Evolutionary conservation across 257 asterid species (phyloP), one percentile per base, ranked within the genome.

Genomic region (Solanum pimpinellifolium): DNA sequence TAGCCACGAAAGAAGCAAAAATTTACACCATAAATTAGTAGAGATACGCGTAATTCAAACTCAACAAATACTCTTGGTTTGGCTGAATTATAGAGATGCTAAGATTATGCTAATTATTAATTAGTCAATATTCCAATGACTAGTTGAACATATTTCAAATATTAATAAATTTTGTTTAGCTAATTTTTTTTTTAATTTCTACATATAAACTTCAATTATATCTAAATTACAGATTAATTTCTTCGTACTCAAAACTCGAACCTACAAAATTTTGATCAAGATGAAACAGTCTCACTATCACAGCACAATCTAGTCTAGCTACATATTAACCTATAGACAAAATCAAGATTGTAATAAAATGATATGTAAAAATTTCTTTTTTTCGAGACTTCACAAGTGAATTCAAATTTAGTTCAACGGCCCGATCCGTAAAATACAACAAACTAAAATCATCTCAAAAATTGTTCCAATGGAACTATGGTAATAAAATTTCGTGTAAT

Each of bases 391-490:
- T 2, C 60, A 49, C 60, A 49, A 5, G 21, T 9, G 0, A 16
- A 52, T 52, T 52, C 2, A 56, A 56, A 65, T n/a, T 23, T 65
- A n/a, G 31, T 62, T 1, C 0, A 56, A 9, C 31, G 1, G 0
- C 0, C 4, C 11, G 2, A 68, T 27, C 3, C 75, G 7, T 27
- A 2, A 13, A 6, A 66, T 0, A 11, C 31, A 42, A 25, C 65
- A 80, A 80, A 47, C 25, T 27, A 78, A 21, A 78, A 5, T 0
- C 8, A 1, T 82, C 47, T 90, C 77, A 86, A 89, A 89, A 90
- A 88, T 87, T 89, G 92, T 90, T 90, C 86, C 94, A 80, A 29
- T 75, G 89, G 84, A 90, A 89, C 75, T 88, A 83, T 87, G 77
- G 52, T 52, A 83, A 20, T 69, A 29, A n/a, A 81, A 73, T 39